Conservation (phyloP, 2,329 filamentous ascomycete species). For the Pseudogymnoascus sp. region DNA sequence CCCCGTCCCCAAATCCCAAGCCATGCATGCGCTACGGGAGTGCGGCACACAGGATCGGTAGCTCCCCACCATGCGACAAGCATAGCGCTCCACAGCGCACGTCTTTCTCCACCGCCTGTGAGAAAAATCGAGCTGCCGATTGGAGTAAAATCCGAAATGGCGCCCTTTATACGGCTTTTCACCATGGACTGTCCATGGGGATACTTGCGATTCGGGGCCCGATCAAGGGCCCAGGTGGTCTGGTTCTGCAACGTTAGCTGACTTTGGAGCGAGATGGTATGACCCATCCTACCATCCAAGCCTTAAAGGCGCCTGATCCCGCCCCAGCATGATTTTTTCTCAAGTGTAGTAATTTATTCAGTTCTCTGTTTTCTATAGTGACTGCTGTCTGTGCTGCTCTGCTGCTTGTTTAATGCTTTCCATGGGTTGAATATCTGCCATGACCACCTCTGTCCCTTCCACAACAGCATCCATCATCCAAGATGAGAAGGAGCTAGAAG, state of each 20-base stretch:
- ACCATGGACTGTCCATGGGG: neutral
- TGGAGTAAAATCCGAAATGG: neutral
- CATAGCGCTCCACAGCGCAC: neutral
- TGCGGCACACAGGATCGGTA: neutral
- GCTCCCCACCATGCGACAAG: neutral
- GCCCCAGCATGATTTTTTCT: neutral
- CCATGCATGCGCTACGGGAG: neutral
- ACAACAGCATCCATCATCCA: neutral
- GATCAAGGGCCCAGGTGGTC: neutral
- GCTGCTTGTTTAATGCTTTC: neutral
- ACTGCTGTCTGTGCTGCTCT: neutral
- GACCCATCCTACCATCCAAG: neutral
- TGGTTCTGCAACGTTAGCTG: neutral
- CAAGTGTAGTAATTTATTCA: neutral
- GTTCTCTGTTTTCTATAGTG: constrained; percentile 1
- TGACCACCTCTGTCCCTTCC: constrained; percentile 3
- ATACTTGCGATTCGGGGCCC: neutral
- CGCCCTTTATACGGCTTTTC: neutral
- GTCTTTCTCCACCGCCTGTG: neutral
- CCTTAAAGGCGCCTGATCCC: neutral
- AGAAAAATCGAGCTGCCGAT: neutral
- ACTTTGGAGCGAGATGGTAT: neutral
- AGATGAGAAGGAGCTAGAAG: neutral
- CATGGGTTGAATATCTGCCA: neutral
- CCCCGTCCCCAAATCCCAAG: neutral